Evolutionary conservation across 2,329 filamentous ascomycete genomes (phyloP), one percentile per base, ranked within the genome.

Genomic region (Orbilia ellipsospora): DNA sequence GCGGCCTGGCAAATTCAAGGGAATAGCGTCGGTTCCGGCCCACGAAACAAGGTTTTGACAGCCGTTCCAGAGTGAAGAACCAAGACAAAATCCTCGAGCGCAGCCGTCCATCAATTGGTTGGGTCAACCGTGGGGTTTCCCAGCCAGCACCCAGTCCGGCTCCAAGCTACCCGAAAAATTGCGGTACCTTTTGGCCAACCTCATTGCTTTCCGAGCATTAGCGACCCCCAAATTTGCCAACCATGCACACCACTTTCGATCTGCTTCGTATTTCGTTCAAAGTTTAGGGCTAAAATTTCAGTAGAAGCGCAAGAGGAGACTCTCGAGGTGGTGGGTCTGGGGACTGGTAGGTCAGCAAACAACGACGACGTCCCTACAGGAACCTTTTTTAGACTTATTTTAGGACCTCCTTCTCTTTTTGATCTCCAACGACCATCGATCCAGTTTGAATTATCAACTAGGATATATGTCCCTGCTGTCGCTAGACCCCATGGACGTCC

Each of bases 21-120:
- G 8, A 36, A 36, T 36, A 36, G 31, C 31, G 31, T 36, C 31
- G 31, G 31, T 36, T 36, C 31, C 31, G 31, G 31, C 31, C 10
- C 31, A 63, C 64, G 56, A 63, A 63, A 74, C 69, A 67, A 68
- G 70, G 70, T 62, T 36, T 74, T 74, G 70, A 74, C 70, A 74
- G 63, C 63, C 63, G 70, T 74, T 67, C 70, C 51, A 68, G 50
- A 63, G 55, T 56, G 31, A 52, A 73, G 68, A 44, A 44, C 63
- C 62, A 74, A 61, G 69, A 54, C 55, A 44, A 44, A 23, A 8
- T 45, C 70, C 56, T 36, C 62, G 57, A 50, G 48, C 51, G 54
- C 50, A 26, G 57, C 15, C 44, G 28, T 57, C 16, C 18, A 52
- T 48, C 51, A 63, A 28, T 36, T 36, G 31, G 31, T 36, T 10